Percentiles rank a stretch among this genome's conserved stretches.
phyloP scores from a whole-genome alignment of 306 rosid species.

The Prunus kanzakura region DNA sequence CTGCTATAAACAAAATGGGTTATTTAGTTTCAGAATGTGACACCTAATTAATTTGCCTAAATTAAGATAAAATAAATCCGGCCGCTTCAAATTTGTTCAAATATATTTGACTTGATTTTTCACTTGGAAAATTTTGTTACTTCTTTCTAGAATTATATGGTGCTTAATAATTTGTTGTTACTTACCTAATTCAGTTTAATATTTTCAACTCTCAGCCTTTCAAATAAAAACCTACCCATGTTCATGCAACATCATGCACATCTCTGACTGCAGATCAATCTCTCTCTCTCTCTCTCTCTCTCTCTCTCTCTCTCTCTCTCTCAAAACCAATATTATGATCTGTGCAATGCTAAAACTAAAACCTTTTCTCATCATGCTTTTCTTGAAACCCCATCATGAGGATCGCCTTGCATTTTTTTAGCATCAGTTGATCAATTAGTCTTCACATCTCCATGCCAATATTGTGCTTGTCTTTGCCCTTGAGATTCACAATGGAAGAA shows the following conservation, averaged over 20 bases:
- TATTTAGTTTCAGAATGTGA: conserved; percentile 12
- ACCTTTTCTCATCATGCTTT: not conserved
- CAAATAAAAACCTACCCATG: conserved; percentile 34
- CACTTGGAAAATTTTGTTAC: conserved; percentile 1
- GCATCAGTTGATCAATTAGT: not conserved
- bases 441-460: conserved; percentile 1
- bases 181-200: conserved; percentile 32
- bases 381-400: not conserved
- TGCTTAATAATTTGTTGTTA: conserved; percentile 21
- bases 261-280: conserved; percentile 9
- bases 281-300: conserved; percentile 19
- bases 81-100: conserved; percentile 28
- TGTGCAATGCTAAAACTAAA: not conserved
- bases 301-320: conserved; percentile 29
- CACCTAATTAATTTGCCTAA: conserved; percentile 26
- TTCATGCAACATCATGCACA: conserved; percentile 30
- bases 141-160: conserved; percentile 6
- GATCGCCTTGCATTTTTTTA: not conserved
- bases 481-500: conserved; percentile 11
- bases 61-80: conserved; percentile 30
- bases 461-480: not conserved
- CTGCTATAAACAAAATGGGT: conserved; percentile 14
- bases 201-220: conserved; percentile 20
- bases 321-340: conserved; percentile 1
- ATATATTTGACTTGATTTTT: not conserved